phyloP scores from a whole-genome alignment of 257 asterid species.

The Forsythia suspensa region DNA sequence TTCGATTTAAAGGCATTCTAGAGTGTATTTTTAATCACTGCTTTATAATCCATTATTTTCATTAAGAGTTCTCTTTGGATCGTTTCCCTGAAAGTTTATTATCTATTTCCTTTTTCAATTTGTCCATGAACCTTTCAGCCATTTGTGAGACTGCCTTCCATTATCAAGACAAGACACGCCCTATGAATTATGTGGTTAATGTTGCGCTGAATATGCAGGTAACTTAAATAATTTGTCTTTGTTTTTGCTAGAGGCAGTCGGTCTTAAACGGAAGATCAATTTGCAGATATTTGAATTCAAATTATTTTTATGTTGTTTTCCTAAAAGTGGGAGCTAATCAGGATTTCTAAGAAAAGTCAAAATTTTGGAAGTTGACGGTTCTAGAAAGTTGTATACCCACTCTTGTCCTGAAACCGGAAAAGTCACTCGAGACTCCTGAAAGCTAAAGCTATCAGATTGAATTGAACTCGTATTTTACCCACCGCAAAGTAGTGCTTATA shows the following conservation, averaged over 20 bases:
- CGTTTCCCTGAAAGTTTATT: constrained; percentile 22
- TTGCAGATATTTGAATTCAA: no score
- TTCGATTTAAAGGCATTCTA: constrained; percentile 2
- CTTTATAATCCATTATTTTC: background rate
- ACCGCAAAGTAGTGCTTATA: no score
- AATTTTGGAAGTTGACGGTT: no score
- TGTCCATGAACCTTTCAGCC: constrained; percentile 82
- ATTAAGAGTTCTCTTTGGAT: constrained; percentile 13
- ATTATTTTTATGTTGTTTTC: no score
- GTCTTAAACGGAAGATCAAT: no score
- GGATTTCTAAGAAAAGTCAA: no score
- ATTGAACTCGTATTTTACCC: background rate
- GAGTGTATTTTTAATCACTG: background rate
- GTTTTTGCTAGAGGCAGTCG: background rate
- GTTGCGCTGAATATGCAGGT: constrained; percentile 84
- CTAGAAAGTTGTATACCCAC: no score
- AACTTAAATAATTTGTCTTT: constrained; percentile 10
- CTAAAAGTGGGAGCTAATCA: no score
- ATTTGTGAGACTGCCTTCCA: constrained; percentile 87
- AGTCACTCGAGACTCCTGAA: no score
- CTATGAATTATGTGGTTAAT: constrained; percentile 76
- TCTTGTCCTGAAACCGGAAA: no score
- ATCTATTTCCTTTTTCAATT: constrained; percentile 20
- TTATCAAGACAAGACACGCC: constrained; percentile 88
- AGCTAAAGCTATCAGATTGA: background rate